Conservation (phyloP, 2,329 filamentous ascomycete genomes). For the Simplicillium sp. region DNA sequence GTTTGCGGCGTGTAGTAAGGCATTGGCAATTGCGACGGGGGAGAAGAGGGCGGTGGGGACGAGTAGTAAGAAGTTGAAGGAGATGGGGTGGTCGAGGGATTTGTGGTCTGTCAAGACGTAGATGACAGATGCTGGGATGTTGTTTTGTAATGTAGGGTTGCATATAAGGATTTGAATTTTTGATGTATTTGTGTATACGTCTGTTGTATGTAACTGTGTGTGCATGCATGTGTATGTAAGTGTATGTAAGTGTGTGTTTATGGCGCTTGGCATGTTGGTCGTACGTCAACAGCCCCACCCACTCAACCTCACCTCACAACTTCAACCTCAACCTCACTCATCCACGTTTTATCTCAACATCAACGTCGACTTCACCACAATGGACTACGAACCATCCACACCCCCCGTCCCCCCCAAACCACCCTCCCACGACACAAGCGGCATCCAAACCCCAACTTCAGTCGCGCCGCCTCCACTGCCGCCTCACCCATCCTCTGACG, state of each 20-base stretch:
- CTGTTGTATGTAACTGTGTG: too few species aligned
- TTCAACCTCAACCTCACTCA: background rate
- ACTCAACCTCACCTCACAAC: background rate
- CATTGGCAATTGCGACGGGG: conserved; percentile 47
- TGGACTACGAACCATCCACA: conserved; percentile 18
- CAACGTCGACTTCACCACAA: conserved; percentile 17
- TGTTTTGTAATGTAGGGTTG: background rate
- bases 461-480: conserved; percentile 34
- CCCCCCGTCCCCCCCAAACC: conserved; percentile 66
- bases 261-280: background rate
- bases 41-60: conserved; percentile 42
- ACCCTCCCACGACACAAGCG: conserved; percentile 57
- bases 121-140: too few species aligned
- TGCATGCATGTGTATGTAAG: background rate
- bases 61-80: conserved; percentile 49
- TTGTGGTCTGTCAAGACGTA: conserved; percentile 48
- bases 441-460: conserved; percentile 52
- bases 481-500: conserved; percentile 17
- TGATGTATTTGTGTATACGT: too few species aligned
- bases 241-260: background rate
- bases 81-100: conserved; percentile 54
- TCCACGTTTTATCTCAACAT: background rate
- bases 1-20: conserved; percentile 70
- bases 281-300: background rate
- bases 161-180: too few species aligned